Evolutionary conservation across 371 early-diverging fungal genomes (phyloP), one percentile per base, ranked within the genome.

Genomic region (Mucor indicus): DNA sequence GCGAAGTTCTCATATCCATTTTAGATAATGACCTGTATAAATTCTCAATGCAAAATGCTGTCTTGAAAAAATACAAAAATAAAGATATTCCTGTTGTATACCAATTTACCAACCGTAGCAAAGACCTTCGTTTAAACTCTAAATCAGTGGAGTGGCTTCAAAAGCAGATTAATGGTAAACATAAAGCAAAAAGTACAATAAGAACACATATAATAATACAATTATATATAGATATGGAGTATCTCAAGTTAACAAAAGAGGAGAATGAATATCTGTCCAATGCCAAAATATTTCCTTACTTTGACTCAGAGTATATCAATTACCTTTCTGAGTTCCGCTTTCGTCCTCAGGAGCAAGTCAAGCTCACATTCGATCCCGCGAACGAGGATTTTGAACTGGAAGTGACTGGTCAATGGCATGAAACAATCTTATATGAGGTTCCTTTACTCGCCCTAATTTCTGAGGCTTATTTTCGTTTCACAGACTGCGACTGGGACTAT

Each of bases 1-100:
- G 67, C 33, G 48, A 56, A 48, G 59, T 48, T 11, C 57, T 70
- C 24, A 55, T 52, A 7, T 74, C 75, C n/a, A 68, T 89, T 31
- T 77, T 87, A 13, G 89, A 89, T 56, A 87, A 86, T 68, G 89
- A 89, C 50, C 72, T 87, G 23, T 88, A 89, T 81, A 89, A 89
- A 58, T 84, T 89, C 35, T 81, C 86, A 17, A 90, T 90, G 90
- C 90, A 89, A 48, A 75, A 87, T 53, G 87, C 85, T 1, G 86
- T 88, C 12, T 52, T 82, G 27, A 75, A 81, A 49, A 85, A 87
- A 44, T 90, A 87, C 46, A 81, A 82, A n/a, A 83, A n/a, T n/a
- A n/a, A 77, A 31, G 67, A 81, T 25, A 77, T 72, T 9, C 58
- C 60, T 1, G 87, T 82, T 23, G 71, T 74, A 30, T 90, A 88